Evolutionary conservation across 495 filamentous ascomycete species (phyloP), one percentile per base, ranked within the genome.

Genomic region (Trichoderma parareesei): DNA sequence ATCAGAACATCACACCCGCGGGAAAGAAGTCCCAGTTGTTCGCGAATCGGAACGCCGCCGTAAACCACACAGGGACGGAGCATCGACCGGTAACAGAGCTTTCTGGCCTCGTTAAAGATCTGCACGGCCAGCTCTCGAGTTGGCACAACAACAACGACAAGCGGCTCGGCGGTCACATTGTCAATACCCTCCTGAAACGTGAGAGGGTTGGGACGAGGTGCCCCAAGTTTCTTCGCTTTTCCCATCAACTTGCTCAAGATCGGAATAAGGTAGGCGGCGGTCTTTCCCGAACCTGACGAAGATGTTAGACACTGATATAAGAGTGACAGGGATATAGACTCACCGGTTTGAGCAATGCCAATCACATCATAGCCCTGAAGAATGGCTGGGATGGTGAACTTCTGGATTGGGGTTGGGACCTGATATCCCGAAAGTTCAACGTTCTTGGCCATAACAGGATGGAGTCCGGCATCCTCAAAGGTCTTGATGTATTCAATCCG

Each of bases 51-150:
- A 40, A 85, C 87, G 65, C 94, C 94, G 60, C 94, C 94, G 71
- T 98, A 98, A 35, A 88, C 78, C 40, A 95, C 92, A 69, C 91
- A 95, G 37, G 94, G 94, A 55, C 93, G 91, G 60, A 98, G 82
- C 90, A 94, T 96, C 16, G 90, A 91, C 13, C 94, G 86, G 69
- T 98, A 98, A 71, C 91, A 95, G 48, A 97, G 84, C 65, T 91
- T 90, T 65, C 94, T 87, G 14, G 90, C 87, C 71, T 97, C 93
- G 65, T 95, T 90, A 75, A 96, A 98, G 67, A 97, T 95, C 74
- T 98, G 94, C 5, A 88, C 89, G 0, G 91, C 89, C 11, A 98
- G 77, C 82, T 98, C 94, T 60, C 94, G 89, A 65, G 85, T 91
- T 9, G 94, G 94, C 44, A 82, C 87, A n/a, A 98, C 81, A 59